A percentile compares a stretch with the other conserved stretches of the same genome.
Evolutionary conservation across 257 asterid genomes (phyloP).

Genomic region (Solanum etuberosum): DNA sequence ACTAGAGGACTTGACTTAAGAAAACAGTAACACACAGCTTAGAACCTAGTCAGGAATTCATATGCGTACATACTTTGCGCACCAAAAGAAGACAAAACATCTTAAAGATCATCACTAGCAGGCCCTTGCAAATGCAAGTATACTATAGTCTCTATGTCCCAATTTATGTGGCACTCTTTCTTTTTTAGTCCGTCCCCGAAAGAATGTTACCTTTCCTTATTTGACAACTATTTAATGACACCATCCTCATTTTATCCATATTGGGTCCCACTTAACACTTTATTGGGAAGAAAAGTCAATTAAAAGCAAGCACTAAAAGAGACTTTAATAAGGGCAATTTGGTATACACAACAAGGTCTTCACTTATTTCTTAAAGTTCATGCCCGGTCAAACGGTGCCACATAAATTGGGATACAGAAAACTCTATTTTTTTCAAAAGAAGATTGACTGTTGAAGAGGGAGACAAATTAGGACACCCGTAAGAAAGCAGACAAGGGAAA

Average conservation of each 20-base stretch:
- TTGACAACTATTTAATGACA: neutral
- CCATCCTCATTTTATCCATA: neutral
- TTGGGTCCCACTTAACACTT: neutral
- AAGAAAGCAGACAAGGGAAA: neutral
- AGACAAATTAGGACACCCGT: conserved; percentile 1
- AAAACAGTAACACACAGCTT: neutral
- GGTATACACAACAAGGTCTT: neutral
- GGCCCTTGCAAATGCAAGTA: neutral
- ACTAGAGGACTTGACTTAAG: neutral
- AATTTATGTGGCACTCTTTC: neutral
- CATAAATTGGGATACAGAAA: neutral
- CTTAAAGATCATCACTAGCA: neutral
- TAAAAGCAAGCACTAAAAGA: neutral
- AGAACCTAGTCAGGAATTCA: neutral
- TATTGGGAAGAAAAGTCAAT: neutral
- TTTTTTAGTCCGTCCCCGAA: neutral
- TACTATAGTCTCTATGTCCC: neutral
- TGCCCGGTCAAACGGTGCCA: neutral
- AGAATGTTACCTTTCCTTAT: neutral
- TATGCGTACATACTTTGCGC: neutral
- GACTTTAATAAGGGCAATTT: neutral
- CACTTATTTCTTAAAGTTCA: neutral
- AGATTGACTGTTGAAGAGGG: neutral
- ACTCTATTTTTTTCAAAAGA: neutral
- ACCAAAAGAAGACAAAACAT: neutral